phyloP scores from a whole-genome alignment of 257 asterid genomes.

The Solanum commersonii region DNA sequence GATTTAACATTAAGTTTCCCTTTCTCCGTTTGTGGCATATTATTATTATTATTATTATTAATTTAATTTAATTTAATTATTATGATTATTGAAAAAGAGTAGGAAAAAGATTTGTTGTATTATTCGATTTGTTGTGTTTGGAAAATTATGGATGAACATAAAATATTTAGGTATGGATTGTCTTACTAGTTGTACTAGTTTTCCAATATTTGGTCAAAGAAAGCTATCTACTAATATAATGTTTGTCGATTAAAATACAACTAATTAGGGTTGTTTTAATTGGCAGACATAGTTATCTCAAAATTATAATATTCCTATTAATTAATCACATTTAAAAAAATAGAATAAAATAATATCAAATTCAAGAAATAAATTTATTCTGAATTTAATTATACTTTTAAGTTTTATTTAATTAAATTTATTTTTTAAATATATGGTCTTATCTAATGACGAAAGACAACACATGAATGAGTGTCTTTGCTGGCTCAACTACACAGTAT shows the following conservation, averaged over 20 bases:
- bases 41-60: not conserved
- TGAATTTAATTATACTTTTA: not conserved
- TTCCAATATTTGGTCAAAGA: not conserved
- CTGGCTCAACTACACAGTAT: not conserved
- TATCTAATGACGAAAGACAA: not conserved
- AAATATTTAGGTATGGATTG: not conserved
- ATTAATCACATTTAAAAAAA: not conserved
- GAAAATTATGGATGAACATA: not conserved
- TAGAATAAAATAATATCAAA: not conserved
- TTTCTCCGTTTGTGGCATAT: not conserved
- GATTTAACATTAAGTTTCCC: not conserved
- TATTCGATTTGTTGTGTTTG: not conserved
- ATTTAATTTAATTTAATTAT: not conserved
- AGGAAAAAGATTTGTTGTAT: not conserved
- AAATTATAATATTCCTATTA: not conserved
- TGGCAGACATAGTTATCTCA: not conserved
- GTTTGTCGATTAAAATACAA: not conserved
- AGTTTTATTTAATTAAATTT: not conserved
- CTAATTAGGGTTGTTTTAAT: not conserved
- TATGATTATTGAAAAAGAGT: not conserved
- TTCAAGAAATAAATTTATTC: not conserved
- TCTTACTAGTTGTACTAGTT: not conserved
- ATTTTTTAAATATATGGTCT: not conserved
- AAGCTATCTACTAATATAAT: not conserved
- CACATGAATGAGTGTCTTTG: not conserved